Percentiles rank a stretch among this genome's conserved stretches.
These are phyloP conservation scores for Halophytophthora batemanensis DNA, from an alignment of 352 stramenopile species.

Conservation along the genomic window DNA sequence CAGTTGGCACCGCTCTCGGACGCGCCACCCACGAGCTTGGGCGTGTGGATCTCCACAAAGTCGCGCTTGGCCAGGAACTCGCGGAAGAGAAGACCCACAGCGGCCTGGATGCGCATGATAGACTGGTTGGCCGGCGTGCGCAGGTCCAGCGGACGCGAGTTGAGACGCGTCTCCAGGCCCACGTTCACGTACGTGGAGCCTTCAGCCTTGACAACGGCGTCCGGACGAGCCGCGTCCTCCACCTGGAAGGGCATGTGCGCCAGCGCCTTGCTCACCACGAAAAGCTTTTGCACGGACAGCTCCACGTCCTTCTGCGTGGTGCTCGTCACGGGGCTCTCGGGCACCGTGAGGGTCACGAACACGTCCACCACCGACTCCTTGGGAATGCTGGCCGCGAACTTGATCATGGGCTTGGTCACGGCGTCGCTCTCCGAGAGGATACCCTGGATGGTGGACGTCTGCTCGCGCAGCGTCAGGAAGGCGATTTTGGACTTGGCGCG, in stretches of 20 bases:
- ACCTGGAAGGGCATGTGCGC: slow-evolving; percentile 93
- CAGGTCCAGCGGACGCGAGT: slow-evolving; percentile 96
- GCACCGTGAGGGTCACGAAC: slow-evolving; percentile 88
- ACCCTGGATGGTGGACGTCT: slow-evolving; percentile 95
- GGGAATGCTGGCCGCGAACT: slow-evolving; percentile 93
- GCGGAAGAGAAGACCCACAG: slow-evolving; percentile 96
- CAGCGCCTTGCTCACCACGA: slow-evolving; percentile 93
- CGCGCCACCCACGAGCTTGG: slow-evolving; percentile 97
- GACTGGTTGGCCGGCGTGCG: slow-evolving; percentile 98
- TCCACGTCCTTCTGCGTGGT: slow-evolving; percentile 96
- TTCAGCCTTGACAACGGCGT: slow-evolving; percentile 80
- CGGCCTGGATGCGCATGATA: slow-evolving; percentile 97
- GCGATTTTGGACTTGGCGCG: slow-evolving; percentile 92
- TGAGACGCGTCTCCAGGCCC: slow-evolving; percentile 91
- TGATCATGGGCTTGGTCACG: slow-evolving; percentile 95
- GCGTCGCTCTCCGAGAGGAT: slow-evolving; percentile 86
- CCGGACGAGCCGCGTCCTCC: slow-evolving; percentile 92
- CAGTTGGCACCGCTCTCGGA: slow-evolving; percentile 97
- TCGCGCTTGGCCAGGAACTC: slow-evolving; percentile 93
- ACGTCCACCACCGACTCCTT: slow-evolving; percentile 97
- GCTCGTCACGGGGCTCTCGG: slow-evolving; percentile 88
- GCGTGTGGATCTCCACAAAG: slow-evolving; percentile 99
- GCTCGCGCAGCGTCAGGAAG: slow-evolving; percentile 97
- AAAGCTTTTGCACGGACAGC: slow-evolving; percentile 92
- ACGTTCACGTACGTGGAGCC: slow-evolving; percentile 86